These are phyloP conservation scores for Clavispora asparagi DNA, from an alignment of 805 yeast genomes.

Conservation along the genomic window DNA sequence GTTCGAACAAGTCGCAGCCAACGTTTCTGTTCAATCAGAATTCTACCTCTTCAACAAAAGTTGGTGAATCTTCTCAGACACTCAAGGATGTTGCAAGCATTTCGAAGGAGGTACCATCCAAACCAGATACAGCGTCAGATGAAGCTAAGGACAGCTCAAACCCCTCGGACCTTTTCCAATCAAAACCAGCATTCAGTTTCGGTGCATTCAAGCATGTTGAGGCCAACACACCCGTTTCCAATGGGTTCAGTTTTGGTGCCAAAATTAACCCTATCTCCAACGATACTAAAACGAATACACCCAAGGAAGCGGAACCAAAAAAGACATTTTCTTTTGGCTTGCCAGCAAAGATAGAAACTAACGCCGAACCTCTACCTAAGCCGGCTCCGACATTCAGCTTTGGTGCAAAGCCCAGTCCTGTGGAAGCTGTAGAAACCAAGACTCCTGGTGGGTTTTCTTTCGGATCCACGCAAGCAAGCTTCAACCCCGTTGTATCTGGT, in stretches of 20 bases:
- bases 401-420: background rate
- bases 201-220: background rate
- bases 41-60: background rate
- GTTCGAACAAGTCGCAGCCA: background rate
- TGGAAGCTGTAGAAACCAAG: background rate
- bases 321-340: background rate
- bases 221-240: background rate
- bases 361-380: background rate
- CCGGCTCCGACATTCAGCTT: background rate
- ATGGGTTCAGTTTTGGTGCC: background rate
- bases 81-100: background rate
- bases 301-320: background rate
- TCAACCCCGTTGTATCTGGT: conserved; percentile 1
- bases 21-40: background rate
- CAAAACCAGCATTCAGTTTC: conserved; percentile 2
- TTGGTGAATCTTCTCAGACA: background rate
- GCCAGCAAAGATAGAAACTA: background rate
- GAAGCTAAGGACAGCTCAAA: conserved; percentile 5
- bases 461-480: background rate
- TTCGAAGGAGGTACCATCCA: too few species aligned
- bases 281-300: background rate
- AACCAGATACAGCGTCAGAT: background rate
- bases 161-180: background rate
- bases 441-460: background rate
- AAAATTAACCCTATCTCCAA: background rate